Base-by-base conservation (phyloP, 495 filamentous ascomycete genomes). In the Schizothecium vesticola region DNA sequence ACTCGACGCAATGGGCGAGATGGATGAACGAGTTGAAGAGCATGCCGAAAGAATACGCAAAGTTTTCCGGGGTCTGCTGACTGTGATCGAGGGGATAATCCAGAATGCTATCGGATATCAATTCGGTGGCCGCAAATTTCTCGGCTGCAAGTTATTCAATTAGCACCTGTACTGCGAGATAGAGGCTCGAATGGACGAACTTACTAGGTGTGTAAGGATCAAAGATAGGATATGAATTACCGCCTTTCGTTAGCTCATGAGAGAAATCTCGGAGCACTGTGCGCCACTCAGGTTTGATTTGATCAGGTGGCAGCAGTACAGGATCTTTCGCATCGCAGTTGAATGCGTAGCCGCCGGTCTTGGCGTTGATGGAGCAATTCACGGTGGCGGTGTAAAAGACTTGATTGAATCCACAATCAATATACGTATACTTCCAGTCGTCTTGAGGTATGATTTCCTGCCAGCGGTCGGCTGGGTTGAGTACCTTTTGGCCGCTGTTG, bases 11-110 rank as follows among this genome's bases (percentile, higher is more conserved):
- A 16, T 63, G 61, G 29, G 61, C 31, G 22, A 63, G 19, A 21
- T n/a, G 19, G 29, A 63, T 31, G 29, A 63, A 63, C 19, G 61
- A 51, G 61, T 63, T 63, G 61, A 63, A 51, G 31, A 63, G 61
- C 6, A 7, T 21, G n/a, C 26, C 61, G 31, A 63, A 63, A 11
- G 21, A 11, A 13, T 22, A 1, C 13, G 31, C 31, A 23, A 60
- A 63, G 4, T 1, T 11, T 43, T 3, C 0, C 6, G 26, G 61
- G 22, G 10, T 7, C 9, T 19, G 4, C 31, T 21, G 19, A 13
- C 11, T 60, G 12, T 60, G 6, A 9, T 26, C 6, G 25, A 21
- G 29, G 33, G 60, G 19, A 29, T 16, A 29, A 21, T 29, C 60
- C 26, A 62, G 60, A 25, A 25, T 19, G 28, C 60, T 26, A 33